phyloP scores from a whole-genome alignment of 2,329 filamentous ascomycete species.

The Penicillium concentricum region DNA sequence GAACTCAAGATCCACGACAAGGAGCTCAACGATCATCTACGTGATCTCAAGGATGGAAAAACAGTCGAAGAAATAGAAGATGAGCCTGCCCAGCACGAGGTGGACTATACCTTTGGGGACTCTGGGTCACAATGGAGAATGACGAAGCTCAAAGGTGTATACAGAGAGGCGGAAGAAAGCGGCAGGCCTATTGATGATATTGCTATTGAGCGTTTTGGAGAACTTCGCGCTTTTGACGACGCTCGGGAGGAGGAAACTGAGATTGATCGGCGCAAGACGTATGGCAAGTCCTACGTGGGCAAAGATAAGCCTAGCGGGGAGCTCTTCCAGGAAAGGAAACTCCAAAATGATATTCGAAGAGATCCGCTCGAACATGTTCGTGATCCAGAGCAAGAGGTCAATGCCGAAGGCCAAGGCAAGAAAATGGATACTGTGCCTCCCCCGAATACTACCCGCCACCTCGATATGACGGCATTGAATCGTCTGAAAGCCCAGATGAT shows the following conservation, averaged over 20 bases:
- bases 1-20: conserved; percentile 72
- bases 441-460: conserved; percentile 48
- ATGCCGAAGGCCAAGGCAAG: conserved; percentile 53
- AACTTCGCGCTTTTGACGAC: conserved; percentile 81
- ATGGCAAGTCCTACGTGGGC: conserved; percentile 79
- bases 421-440: conserved; percentile 57
- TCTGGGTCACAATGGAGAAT: conserved; percentile 90
- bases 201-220: conserved; percentile 77
- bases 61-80: conserved; percentile 54
- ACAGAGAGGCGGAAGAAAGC: conserved; percentile 72
- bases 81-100: conserved; percentile 58
- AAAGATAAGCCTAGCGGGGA: conserved; percentile 88
- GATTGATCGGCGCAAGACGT: conserved; percentile 75
- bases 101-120: conserved; percentile 86
- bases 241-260: conserved; percentile 92
- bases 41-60: conserved; percentile 60
- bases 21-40: conserved; percentile 74
- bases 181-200: conserved; percentile 75
- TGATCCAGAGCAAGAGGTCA: conserved; percentile 37
- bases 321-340: conserved; percentile 72
- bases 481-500: conserved; percentile 90
- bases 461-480: conserved; percentile 82
- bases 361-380: conserved; percentile 28
- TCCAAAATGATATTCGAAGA: conserved; percentile 55
- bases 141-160: conserved; percentile 87